Base-by-base conservation (phyloP, 1,284 basidiomycete genomes). In the Takashimella tepidaria region DNA sequence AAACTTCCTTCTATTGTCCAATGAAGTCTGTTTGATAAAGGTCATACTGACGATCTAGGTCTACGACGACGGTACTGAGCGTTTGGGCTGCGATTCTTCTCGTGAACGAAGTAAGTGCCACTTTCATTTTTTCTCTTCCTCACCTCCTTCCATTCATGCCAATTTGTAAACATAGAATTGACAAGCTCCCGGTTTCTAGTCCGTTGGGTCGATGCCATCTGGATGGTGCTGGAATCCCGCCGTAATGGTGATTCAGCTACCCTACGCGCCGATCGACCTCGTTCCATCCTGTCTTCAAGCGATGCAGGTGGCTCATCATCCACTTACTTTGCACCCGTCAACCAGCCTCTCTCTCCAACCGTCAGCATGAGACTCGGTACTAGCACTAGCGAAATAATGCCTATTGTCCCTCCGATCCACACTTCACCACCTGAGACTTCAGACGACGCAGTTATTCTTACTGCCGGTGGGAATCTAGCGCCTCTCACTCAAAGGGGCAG, bases 121-220 rank as follows among this genome's bases (percentile, higher is more conserved):
- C n/a, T n/a, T n/a, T n/a, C n/a, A n/a, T n/a, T n/a, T n/a, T n/a
- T n/a, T n/a, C n/a, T n/a, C n/a, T n/a, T n/a, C n/a, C n/a, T n/a
- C n/a, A n/a, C n/a, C n/a, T n/a, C n/a, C n/a, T n/a, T n/a, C n/a
- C n/a, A n/a, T n/a, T n/a, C n/a, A n/a, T n/a, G n/a, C n/a, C n/a
- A n/a, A n/a, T n/a, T n/a, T n/a, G n/a, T n/a, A n/a, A n/a, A n/a
- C n/a, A n/a, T n/a, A n/a, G n/a, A n/a, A n/a, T n/a, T n/a, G n/a
- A n/a, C n/a, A n/a, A n/a, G n/a, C n/a, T n/a, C n/a, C n/a, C n/a
- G n/a, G n/a, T n/a, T n/a, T n/a, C n/a, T n/a, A 71, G 86, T 89
- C 47, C 82, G 86, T 71, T 92, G 91, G 90, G 87, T 92, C 21
- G 87, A 85, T 62, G 82, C 88, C 2, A 82, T 93, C 49, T 91